Evolutionary conservation across 805 yeast species (phyloP).

Genomic region (Candida khao-thaluensis): DNA sequence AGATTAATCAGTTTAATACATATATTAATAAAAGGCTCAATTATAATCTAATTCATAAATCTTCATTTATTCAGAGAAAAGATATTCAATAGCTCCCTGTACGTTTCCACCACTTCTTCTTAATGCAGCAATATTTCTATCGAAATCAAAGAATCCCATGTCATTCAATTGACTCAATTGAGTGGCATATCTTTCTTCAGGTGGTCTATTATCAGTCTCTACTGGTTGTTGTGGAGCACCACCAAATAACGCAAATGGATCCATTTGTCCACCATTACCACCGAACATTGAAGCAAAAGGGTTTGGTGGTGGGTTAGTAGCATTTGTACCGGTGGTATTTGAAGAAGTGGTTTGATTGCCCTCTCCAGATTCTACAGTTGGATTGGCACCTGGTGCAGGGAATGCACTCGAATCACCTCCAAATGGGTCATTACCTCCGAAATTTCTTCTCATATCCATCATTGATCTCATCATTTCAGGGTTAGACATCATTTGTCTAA

Average conservation of each 20-base stretch:
- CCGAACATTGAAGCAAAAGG: slow-evolving; percentile 42
- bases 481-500: slow-evolving; percentile 67
- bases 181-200: slow-evolving; percentile 43
- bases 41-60: no score
- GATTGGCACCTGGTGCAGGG: slow-evolving; percentile 28
- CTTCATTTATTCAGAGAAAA: slow-evolving; percentile 7
- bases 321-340: slow-evolving; percentile 14
- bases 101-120: slow-evolving; percentile 96
- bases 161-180: slow-evolving; percentile 48
- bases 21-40: no score
- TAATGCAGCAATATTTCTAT: slow-evolving; percentile 84
- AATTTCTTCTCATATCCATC: slow-evolving; percentile 67
- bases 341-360: slow-evolving; percentile 14
- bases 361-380: slow-evolving; percentile 15
- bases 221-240: slow-evolving; percentile 32
- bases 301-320: slow-evolving; percentile 27
- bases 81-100: slow-evolving; percentile 90
- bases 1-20: no score
- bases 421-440: slow-evolving; percentile 17
- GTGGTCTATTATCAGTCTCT: slow-evolving; percentile 42
- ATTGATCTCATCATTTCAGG: slow-evolving; percentile 83
- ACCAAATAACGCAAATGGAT: slow-evolving; percentile 57
- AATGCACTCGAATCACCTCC: slow-evolving; percentile 33
- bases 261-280: slow-evolving; percentile 28
- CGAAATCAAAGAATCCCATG: slow-evolving; percentile 83